Evolutionary conservation across 768 basidiomycete genomes (phyloP).

Genomic region (Clathrus columnatus): DNA sequence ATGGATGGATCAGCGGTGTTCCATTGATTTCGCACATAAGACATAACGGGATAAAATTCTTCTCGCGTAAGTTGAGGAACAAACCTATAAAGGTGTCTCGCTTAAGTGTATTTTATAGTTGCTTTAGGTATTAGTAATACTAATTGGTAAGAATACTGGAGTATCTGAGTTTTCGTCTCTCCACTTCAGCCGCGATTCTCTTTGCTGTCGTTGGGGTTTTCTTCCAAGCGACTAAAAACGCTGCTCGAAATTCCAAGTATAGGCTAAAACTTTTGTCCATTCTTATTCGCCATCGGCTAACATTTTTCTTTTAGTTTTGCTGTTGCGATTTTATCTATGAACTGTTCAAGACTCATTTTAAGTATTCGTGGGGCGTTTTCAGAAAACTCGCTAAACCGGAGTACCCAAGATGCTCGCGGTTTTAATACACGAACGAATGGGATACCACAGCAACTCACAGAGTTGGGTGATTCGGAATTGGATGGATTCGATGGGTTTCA

Average conservation of each 20-base stretch:
- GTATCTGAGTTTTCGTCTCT: no score
- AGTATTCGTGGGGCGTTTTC: background rate
- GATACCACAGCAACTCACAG: no score
- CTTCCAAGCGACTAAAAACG: background rate
- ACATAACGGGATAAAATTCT: background rate
- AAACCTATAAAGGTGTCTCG: background rate
- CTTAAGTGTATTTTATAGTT: background rate
- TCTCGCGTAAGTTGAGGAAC: background rate
- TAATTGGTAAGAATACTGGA: no score
- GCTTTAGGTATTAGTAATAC: background rate
- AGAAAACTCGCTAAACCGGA: no score
- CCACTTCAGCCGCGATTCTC: background rate
- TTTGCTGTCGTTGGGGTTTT: background rate
- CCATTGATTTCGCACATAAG: constrained; percentile 1
- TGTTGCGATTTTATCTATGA: background rate
- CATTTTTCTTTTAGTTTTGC: background rate
- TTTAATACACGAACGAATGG: no score
- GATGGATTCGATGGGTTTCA: no score
- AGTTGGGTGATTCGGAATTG: no score
- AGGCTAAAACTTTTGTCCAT: background rate
- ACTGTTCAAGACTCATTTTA: background rate
- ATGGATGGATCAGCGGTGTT: background rate
- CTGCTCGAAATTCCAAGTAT: constrained; percentile 1
- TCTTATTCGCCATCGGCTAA: no score
- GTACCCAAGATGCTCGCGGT: no score